A percentile compares a stretch with the other conserved stretches of the same genome.
These are phyloP conservation scores for Boletus semigastroideus DNA, from an alignment of 1,284 basidiomycete genomes.

Conservation along the genomic window DNA sequence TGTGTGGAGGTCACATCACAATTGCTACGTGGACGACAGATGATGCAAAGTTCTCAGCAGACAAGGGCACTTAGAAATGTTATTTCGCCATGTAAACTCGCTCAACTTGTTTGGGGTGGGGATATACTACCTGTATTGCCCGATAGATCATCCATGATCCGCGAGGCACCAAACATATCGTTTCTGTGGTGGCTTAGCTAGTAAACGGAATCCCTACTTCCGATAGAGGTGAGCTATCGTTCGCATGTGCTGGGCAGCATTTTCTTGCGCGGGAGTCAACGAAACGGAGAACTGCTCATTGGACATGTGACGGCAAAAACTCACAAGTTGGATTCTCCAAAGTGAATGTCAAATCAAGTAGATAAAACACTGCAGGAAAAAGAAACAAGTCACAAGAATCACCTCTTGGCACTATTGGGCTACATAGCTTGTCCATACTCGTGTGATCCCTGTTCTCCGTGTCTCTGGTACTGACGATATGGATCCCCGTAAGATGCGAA, in stretches of 20 bases:
- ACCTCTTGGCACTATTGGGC: constrained; percentile 14
- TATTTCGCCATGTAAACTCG: neutral
- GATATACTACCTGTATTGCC: neutral
- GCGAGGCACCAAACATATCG: neutral
- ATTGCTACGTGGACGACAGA: neutral
- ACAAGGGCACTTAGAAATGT: neutral
- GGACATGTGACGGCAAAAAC: neutral
- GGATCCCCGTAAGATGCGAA: constrained; percentile 31
- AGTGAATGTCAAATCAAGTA: constrained; percentile 30
- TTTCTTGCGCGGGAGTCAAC: neutral
- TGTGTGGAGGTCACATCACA: neutral
- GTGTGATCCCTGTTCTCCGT: constrained; percentile 27
- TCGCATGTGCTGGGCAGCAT: neutral
- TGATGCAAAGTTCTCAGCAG: neutral
- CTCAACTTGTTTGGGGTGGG: neutral
- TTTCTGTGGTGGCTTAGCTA: neutral
- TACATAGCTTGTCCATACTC: constrained; percentile 37
- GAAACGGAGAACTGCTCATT: neutral
- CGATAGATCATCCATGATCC: neutral
- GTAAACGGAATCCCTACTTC: neutral
- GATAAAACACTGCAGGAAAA: constrained; percentile 25
- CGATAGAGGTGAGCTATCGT: no score
- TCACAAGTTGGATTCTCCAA: constrained; percentile 4
- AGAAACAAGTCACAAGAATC: constrained; percentile 16
- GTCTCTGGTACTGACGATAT: constrained; percentile 32